Base-by-base conservation (phyloP, 1,139 yeast species). In the Suhomyces taliae region DNA sequence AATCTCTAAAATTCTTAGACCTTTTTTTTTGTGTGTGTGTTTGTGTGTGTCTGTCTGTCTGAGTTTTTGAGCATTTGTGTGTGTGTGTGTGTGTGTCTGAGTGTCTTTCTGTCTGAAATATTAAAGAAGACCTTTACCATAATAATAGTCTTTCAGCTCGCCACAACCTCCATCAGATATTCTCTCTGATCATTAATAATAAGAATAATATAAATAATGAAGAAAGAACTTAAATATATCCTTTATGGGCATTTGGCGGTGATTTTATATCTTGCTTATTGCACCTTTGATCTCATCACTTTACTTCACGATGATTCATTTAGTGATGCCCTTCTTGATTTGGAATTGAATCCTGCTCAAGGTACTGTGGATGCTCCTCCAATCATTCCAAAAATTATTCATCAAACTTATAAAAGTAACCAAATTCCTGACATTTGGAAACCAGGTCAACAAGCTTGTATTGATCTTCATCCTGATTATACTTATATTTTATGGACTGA, bases 401-500 rank as follows among this genome's bases (percentile, higher is more conserved):
- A 90, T 64, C 98, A 90, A 67, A 90, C 97, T 12, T 90, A 90
- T 69, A 90, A 89, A 65, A 85, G 87, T 27, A 78, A 71, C 19
- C 78, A 82, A 27, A 80, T 90, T 27, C 98, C 97, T 2, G 89
- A 82, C 40, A 73, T 80, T 47, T 90, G 98, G 98, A 70, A 71
- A 55, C 78, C 78, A 2, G 90, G 96, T 26, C 96, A 88, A 62
- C 78, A 82, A 60, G 80, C 81, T 24, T 89, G 96, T 64, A 76
- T 81, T 44, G 86, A 85, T 52, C 67, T 85, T 49, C 95, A 91
- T 64, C 93, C 93, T 2, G 96, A 90, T 65, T 90, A 88, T 66
- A 82, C 88, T 65, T 90, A 90, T 68, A 87, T 86, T 41, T 65
- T 88, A 40, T 90, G 98, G 98, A 90, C 97, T 8, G 97, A 91